Evolutionary conservation across 768 basidiomycete genomes (phyloP).

Genomic region (Dacryopinax spathularia): DNA sequence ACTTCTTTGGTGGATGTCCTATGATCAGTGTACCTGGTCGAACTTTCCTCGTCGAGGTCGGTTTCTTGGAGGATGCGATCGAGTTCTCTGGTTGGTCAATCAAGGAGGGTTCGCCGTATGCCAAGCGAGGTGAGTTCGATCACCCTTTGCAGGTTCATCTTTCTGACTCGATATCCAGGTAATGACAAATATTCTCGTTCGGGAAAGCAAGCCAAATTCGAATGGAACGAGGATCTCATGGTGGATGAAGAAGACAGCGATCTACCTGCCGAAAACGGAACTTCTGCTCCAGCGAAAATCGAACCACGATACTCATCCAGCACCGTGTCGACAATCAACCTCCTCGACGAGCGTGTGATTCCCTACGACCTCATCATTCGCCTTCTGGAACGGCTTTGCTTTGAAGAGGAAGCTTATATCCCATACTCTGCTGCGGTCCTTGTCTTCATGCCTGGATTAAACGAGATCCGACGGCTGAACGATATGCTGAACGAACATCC

Average conservation of each 20-base stretch:
- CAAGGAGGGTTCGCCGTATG: slow-evolving; percentile 67
- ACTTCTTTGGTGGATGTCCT: slow-evolving; percentile 71
- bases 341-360: slow-evolving; percentile 75
- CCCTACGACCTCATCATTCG: slow-evolving; percentile 81
- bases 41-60: slow-evolving; percentile 80
- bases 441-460: slow-evolving; percentile 89
- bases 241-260: slow-evolving; percentile 54
- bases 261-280: slow-evolving; percentile 27
- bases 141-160: neutral
- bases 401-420: slow-evolving; percentile 38
- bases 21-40: slow-evolving; percentile 81
- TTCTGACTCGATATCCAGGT: slow-evolving; percentile 26
- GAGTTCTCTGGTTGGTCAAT: slow-evolving; percentile 69
- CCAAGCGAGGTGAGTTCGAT: slow-evolving; percentile 43
- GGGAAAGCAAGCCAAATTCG: slow-evolving; percentile 39
- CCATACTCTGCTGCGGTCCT: slow-evolving; percentile 66
- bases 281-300: slow-evolving; percentile 34
- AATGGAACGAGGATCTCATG: slow-evolving; percentile 66
- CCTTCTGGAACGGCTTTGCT: slow-evolving; percentile 71
- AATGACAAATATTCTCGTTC: slow-evolving; percentile 47
- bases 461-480: slow-evolving; percentile 77
- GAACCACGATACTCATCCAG: slow-evolving; percentile 68
- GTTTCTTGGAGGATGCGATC: slow-evolving; percentile 82
- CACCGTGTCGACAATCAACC: slow-evolving; percentile 65
- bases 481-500: slow-evolving; percentile 68